Conservation (phyloP, 2,329 filamentous ascomycete species). For the Nemania abortiva region DNA sequence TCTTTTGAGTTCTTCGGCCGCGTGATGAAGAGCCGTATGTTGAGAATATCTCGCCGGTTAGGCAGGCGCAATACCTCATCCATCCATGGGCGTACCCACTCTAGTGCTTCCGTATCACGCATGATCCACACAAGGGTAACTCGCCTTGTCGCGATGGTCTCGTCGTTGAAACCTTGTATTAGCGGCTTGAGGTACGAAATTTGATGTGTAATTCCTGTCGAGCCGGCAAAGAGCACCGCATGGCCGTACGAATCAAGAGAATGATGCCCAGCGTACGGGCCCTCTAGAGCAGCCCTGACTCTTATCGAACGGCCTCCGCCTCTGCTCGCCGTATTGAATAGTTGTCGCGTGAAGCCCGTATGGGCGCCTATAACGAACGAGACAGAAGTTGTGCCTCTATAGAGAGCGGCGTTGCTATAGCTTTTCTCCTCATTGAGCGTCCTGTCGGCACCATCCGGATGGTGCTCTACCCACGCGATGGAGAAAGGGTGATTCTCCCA, state of each 20-base stretch:
- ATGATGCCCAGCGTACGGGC: slow-evolving; percentile 88
- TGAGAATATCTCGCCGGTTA: slow-evolving; percentile 82
- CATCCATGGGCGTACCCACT: slow-evolving; percentile 94
- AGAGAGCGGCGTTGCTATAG: slow-evolving; percentile 41
- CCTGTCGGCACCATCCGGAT: slow-evolving; percentile 53
- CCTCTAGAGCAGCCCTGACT: slow-evolving; percentile 83
- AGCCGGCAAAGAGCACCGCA: slow-evolving; percentile 88
- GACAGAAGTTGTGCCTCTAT: slow-evolving; percentile 64
- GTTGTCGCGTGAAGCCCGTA: slow-evolving; percentile 85
- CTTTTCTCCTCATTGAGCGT: slow-evolving; percentile 56
- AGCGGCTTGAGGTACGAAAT: slow-evolving; percentile 87
- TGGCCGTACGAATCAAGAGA: slow-evolving; percentile 93
- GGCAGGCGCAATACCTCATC: slow-evolving; percentile 80
- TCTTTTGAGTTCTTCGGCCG: slow-evolving; percentile 86
- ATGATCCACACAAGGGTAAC: slow-evolving; percentile 93
- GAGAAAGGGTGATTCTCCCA: slow-evolving; percentile 86
- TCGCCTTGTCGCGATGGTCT: slow-evolving; percentile 82
- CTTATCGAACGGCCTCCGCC: slow-evolving; percentile 66
- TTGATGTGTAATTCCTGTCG: slow-evolving; percentile 95
- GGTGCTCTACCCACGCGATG: slow-evolving; percentile 77
- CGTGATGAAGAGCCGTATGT: slow-evolving; percentile 91
- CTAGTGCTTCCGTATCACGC: slow-evolving; percentile 86
- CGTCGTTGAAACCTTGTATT: slow-evolving; percentile 74
- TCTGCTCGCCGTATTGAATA: slow-evolving; percentile 76
- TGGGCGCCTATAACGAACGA: slow-evolving; percentile 90